Percentiles rank a stretch among this genome's conserved stretches.
These are phyloP conservation scores for Grigorovia transvaalensis DNA, from an alignment of 805 yeast genomes.

Conservation along the genomic window DNA sequence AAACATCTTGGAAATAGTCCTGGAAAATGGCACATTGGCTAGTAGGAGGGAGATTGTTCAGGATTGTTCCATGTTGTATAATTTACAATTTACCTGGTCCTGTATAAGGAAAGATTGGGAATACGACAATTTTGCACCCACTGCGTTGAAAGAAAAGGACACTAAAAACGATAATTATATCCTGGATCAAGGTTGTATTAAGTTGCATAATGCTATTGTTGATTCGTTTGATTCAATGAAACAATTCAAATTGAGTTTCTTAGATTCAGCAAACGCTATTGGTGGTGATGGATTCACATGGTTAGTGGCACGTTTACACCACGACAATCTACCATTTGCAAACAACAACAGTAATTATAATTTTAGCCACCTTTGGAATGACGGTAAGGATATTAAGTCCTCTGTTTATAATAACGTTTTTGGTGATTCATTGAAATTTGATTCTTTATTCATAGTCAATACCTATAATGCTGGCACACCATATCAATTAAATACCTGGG, in stretches of 20 bases:
- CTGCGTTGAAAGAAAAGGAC: background rate
- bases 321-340: constrained; percentile 2
- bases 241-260: constrained; percentile 62
- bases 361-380: background rate
- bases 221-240: constrained; percentile 61
- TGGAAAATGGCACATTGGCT: constrained; percentile 22
- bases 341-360: background rate
- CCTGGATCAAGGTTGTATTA: background rate
- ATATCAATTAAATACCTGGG: constrained; percentile 38
- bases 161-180: background rate
- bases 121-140: background rate
- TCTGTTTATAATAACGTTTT: constrained; percentile 5
- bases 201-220: constrained; percentile 2
- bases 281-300: constrained; percentile 90
- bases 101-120: constrained; percentile 1
- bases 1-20: constrained; percentile 18
- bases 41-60: constrained; percentile 27
- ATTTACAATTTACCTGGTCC: constrained; percentile 30
- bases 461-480: constrained; percentile 90
- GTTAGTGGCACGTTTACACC: constrained; percentile 52
- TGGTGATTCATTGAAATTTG: constrained; percentile 20
- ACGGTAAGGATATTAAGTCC: background rate
- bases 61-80: constrained; percentile 33
- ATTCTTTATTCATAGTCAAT: constrained; percentile 56
- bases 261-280: constrained; percentile 58